Base-by-base conservation (phyloP, 2,329 filamentous ascomycete genomes). In the Fusarium miscanthi region DNA sequence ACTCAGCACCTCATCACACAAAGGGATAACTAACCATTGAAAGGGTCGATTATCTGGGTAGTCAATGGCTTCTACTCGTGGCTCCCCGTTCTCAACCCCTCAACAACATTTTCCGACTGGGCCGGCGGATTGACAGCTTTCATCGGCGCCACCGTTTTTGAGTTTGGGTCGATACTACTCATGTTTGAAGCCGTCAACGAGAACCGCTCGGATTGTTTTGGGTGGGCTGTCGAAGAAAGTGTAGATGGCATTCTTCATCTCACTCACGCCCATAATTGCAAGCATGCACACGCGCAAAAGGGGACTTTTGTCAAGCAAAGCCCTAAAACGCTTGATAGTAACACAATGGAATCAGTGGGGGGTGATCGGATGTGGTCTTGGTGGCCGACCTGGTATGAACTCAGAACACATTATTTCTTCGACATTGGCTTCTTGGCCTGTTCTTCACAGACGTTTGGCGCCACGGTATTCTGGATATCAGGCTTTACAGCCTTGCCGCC, bases 101-200 rank as follows among this genome's bases (percentile, higher is more conserved):
- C 77, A 0, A 85, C 85, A 0, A 84, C 86, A 62, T 92, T 92
- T 73, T 48, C 80, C 1, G 83, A 83, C 12, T 82, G 83, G 70
- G 91, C 84, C 2, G 90, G 88, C 7, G 91, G 90, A 3, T 84
- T 91, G 27, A 89, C 87, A 0, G 90, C 89, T 0, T 89, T 92
- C 74, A 84, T 93, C n/a, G 91, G 91, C 8, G 90, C 90, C 0
- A 91, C 89, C 1, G 81, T 93, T 11, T 93, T 93, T 77, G 89
- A 91, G 72, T 59, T 91, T 8, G 91, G 90, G 1, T 89, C 88
- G 40, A 76, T 92, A 3, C 79, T 93, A 4, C 82, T 93, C 31
- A 84, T 93, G 79, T 81, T 92, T 4, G 91, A 93, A 78, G 91
- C 91, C 7, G 84, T 92, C n/a, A 93, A 93, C 77, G 89, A 90